phyloP scores from a whole-genome alignment of 768 basidiomycete species.

The Tylopilus rubrobrunneus region DNA sequence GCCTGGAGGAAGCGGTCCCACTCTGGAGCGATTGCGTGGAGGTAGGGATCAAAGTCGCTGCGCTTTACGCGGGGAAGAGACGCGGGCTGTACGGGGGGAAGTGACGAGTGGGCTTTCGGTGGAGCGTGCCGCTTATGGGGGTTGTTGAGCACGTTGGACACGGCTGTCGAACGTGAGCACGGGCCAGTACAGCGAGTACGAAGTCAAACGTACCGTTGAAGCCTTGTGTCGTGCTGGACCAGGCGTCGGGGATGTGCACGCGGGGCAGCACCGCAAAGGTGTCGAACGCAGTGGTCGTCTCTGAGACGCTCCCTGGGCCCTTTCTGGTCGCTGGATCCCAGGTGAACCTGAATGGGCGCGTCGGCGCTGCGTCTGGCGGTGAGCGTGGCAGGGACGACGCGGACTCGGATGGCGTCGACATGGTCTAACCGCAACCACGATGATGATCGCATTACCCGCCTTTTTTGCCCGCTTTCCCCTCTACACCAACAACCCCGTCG shows the following conservation, averaged over 20 bases:
- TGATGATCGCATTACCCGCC: slow-evolving; percentile 32
- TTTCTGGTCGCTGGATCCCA: slow-evolving; percentile 62
- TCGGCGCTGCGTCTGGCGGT: slow-evolving; percentile 41
- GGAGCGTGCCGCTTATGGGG: slow-evolving; percentile 82
- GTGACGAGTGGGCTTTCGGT: slow-evolving; percentile 78
- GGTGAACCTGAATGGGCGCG: slow-evolving; percentile 67
- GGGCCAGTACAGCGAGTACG: background rate
- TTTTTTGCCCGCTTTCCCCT: slow-evolving; percentile 63
- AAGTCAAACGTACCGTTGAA: slow-evolving; percentile 68
- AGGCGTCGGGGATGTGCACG: slow-evolving; percentile 47
- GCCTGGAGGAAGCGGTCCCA: slow-evolving; percentile 70
- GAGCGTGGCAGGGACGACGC: slow-evolving; percentile 43
- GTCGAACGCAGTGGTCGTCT: slow-evolving; percentile 63
- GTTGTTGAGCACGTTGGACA: slow-evolving; percentile 90
- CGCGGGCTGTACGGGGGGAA: slow-evolving; percentile 68
- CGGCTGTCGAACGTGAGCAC: slow-evolving; percentile 50
- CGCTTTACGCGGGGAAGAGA: slow-evolving; percentile 76
- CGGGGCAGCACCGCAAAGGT: slow-evolving; percentile 44
- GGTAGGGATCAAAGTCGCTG: slow-evolving; percentile 83
- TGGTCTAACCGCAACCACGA: slow-evolving; percentile 23
- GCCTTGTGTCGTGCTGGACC: slow-evolving; percentile 80
- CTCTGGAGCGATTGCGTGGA: slow-evolving; percentile 65
- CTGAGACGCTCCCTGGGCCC: slow-evolving; percentile 73
- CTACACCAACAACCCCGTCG: slow-evolving; percentile 44
- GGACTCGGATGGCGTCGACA: slow-evolving; percentile 57